Evolutionary conservation across 495 filamentous ascomycete species (phyloP), one percentile per base, ranked within the genome.

Genomic region (Lasiosphaeria hispida): DNA sequence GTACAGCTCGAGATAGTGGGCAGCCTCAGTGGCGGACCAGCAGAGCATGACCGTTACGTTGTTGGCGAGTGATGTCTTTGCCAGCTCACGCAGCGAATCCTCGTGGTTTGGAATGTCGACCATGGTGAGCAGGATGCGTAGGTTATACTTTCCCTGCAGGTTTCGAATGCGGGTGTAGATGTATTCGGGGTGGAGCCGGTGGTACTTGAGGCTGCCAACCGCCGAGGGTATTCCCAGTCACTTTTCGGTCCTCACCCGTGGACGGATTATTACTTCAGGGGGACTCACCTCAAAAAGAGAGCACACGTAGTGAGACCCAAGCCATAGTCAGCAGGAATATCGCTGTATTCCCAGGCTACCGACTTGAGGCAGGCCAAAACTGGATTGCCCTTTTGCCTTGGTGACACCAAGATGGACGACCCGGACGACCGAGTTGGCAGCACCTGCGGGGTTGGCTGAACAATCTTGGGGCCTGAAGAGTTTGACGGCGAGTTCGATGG

Each of bases 131-230:
- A 98, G 71, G 23, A 97, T 78, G 8, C 94, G 88, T 13, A 97
- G 78, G 58, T 85, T 85, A 76, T 92, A 97, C 68, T 89, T 90
- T 14, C 86, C 86, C 18, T 85, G 85, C 8, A 99, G 76, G 36
- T 82, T 81, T 44, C 85, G 83, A 59, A 99, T 90, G 55, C 94
- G 90, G 18, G 86, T 89, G 79, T 97, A 97, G 67, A 99, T 89
- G 75, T 99, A 99, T 72, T 97, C 94, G 1, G 94, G 94, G 71
- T 99, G 95, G 45, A 97, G 75, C 10, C 94, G 91, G 71, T 98
- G 94, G 72, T 99, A 99, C 72, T 99, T 99, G 35, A 99, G 80
- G 23, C 88, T 92, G 48, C 10, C 23, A 5, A 30, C 23, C 23
- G 23, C 5, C 23, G 5, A 30, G 11, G 0, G 15, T 54, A 5